Conservation (phyloP, 495 filamentous ascomycete species). For the Daldinia childiae region DNA sequence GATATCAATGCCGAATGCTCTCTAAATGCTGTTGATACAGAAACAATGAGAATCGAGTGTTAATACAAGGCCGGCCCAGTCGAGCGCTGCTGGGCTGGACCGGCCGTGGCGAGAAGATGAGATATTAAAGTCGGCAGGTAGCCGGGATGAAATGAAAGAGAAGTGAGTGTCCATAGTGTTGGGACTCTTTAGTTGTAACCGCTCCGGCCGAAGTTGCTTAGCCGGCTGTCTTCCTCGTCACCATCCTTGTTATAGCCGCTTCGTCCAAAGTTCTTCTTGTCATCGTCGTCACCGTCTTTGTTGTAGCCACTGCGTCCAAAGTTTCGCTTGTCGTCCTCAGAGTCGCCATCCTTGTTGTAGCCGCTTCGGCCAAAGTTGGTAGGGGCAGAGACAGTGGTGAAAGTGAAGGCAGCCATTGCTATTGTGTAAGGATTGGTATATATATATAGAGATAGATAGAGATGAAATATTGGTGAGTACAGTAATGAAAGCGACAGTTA, state of each 20-base stretch:
- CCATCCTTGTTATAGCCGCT: constrained; percentile 60
- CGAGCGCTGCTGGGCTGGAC: not conserved
- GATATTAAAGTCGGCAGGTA: constrained; percentile 17
- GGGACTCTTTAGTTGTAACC: constrained; percentile 58
- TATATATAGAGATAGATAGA: no score
- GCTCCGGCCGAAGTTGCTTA: constrained; percentile 53
- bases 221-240: constrained; percentile 52
- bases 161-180: constrained; percentile 20
- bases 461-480: constrained; percentile 5
- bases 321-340: constrained; percentile 44
- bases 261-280: constrained; percentile 53
- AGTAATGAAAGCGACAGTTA: constrained; percentile 6
- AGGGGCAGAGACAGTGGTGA: constrained; percentile 31
- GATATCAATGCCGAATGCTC: constrained; percentile 35
- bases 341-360: constrained; percentile 48
- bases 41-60: constrained; percentile 23
- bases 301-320: constrained; percentile 68
- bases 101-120: not conserved
- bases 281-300: constrained; percentile 49
- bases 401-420: constrained; percentile 56
- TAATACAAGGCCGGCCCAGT: constrained; percentile 15
- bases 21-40: constrained; percentile 20
- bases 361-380: constrained; percentile 47
- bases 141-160: constrained; percentile 12
- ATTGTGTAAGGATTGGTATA: constrained; percentile 12